Base-by-base conservation (phyloP, 2,329 filamentous ascomycete species). In the Arthrobotrys iridis region DNA sequence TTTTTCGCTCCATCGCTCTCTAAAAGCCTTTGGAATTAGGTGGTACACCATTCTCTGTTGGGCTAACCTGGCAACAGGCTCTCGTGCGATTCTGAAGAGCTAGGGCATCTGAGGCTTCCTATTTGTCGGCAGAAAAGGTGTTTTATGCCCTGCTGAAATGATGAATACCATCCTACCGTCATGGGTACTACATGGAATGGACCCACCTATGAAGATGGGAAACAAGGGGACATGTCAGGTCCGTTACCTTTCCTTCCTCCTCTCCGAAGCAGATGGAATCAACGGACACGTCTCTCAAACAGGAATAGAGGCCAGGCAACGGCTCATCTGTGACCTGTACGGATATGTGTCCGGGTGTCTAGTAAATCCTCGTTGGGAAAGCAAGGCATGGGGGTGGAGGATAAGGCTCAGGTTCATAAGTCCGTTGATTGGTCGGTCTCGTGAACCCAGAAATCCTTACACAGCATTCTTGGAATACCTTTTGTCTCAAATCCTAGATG, bases 401-500 rank as follows among this genome's bases (percentile, higher is more conserved):
- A 28, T 43, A n/a, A n/a, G n/a, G n/a, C 15, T n/a, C 22, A 62
- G 28, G 20, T 22, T 37, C 65, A 50, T 70, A 62, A 70, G 37
- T 70, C 65, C 55, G 65, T 55, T 70, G 45, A 62, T 70, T 70
- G 57, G 65, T 37, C 28, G 43, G 55, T 37, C 15, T 45, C 8
- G 26, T n/a, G 48, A 22, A 40, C 22, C n/a, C 35, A 46, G 22
- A 52, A 40, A 65, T 37, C 33, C 24, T 35, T 41, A 60, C 55
- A 70, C 65, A 58, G 65, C 65, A 45, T 55, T 62, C 43, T 62
- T 70, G 35, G 52, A 37, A 50, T 55, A n/a, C n/a, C n/a, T 37
- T 33, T 35, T 70, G 65, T 70, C 65, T 70, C 55, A 70, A 70
- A 45, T 55, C 65, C 55, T 55, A 18, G 30, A 46, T 60, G 40